Conservation (phyloP, 345 rosid species). For the Bruguiera sexangula region DNA sequence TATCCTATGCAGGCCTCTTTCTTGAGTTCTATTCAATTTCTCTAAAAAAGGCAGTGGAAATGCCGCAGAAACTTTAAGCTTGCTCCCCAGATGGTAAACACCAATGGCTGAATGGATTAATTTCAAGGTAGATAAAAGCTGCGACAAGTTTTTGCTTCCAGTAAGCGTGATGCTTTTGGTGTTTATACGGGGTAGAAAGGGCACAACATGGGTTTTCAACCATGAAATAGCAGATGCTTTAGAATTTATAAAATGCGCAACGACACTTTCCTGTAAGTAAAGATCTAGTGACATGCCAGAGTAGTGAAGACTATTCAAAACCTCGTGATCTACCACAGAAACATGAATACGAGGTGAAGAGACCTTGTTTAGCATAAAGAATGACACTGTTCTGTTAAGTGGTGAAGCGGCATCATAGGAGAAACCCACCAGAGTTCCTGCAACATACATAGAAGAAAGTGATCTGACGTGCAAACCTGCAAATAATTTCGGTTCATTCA, state of each 20-base stretch:
- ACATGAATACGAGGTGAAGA: slow-evolving; percentile 19
- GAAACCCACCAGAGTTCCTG: slow-evolving; percentile 39
- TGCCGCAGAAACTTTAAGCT: slow-evolving; percentile 34
- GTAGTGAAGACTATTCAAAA: slow-evolving; percentile 10
- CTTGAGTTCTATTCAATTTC: slow-evolving; percentile 24
- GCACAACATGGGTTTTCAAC: slow-evolving; percentile 26
- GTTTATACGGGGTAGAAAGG: slow-evolving; percentile 23
- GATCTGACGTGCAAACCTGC: not conserved
- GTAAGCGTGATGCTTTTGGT: slow-evolving; percentile 31
- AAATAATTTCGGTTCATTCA: not conserved
- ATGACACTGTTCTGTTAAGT: slow-evolving; percentile 12
- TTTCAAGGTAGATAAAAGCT: slow-evolving; percentile 30
- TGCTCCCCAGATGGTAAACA: slow-evolving; percentile 6
- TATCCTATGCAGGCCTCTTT: slow-evolving; percentile 23
- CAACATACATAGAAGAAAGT: not conserved
- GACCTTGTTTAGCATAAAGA: slow-evolving; percentile 27
- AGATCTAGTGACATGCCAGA: slow-evolving; percentile 32
- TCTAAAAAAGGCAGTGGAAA: slow-evolving; percentile 38
- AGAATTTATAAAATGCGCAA: slow-evolving; percentile 21
- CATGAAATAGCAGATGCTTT: slow-evolving; percentile 31
- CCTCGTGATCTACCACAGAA: slow-evolving; percentile 19
- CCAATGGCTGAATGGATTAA: slow-evolving; percentile 25
- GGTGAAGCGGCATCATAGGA: slow-evolving; percentile 23
- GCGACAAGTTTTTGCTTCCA: slow-evolving; percentile 18
- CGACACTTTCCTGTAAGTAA: slow-evolving; percentile 26